Evolutionary conservation across 306 rosid genomes (phyloP).

Genomic region (Quercus agrifolia): DNA sequence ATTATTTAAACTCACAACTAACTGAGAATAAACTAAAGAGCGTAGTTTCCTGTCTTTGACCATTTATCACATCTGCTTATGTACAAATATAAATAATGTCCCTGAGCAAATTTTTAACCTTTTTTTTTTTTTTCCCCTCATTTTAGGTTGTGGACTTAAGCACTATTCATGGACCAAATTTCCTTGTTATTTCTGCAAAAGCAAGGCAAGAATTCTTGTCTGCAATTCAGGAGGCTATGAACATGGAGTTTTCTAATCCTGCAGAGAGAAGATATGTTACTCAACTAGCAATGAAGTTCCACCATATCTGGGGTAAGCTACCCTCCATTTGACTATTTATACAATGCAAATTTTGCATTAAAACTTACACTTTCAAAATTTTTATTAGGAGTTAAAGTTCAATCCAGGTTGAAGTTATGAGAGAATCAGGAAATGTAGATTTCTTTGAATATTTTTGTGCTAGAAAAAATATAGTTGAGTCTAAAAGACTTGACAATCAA

Average conservation of each 20-base stretch:
- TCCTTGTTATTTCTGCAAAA: conserved; percentile 52
- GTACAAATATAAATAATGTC: neutral
- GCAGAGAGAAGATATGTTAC: conserved; percentile 54
- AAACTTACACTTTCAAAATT: neutral
- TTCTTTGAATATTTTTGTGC: no score
- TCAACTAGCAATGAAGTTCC: conserved; percentile 59
- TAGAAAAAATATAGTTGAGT: no score
- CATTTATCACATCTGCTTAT: neutral
- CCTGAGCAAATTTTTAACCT: neutral
- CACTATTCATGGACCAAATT: conserved; percentile 58
- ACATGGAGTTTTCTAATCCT: conserved; percentile 49
- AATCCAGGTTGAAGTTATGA: no score
- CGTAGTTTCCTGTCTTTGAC: neutral
- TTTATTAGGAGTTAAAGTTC: no score
- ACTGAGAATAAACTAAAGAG: neutral
- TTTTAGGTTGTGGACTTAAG: conserved; percentile 72
- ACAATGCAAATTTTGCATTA: neutral
- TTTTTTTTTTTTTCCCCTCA: neutral
- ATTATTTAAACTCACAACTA: neutral
- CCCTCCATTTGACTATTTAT: neutral
- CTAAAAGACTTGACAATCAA: no score
- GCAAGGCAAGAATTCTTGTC: conserved; percentile 54
- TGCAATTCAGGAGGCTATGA: conserved; percentile 60
- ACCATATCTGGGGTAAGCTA: conserved; percentile 58
- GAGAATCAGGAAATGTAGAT: no score